Base-by-base conservation (phyloP, 169 alveolate genomes). In the Eimeria falciformis region DNA sequence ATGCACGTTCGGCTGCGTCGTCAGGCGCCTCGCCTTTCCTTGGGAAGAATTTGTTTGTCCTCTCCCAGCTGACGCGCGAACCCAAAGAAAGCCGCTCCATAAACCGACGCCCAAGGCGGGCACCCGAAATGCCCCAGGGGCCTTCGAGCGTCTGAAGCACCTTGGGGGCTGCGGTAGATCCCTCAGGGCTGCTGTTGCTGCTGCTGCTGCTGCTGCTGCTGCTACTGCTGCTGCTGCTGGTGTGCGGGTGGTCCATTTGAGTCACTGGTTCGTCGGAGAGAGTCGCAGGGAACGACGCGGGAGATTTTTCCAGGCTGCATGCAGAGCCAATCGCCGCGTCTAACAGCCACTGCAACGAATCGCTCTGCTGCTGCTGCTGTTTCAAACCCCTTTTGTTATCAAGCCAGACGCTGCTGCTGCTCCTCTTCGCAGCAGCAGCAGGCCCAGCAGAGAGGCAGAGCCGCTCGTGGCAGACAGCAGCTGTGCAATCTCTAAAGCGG, bases 1-100 rank as follows among this genome's bases (percentile, higher is more conserved):
- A 46, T 11, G 86, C 69, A 65, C 86, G 45, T 33, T 77, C 86
- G 23, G 86, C 85, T 47, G 86, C 86, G 7, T 77, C 86, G 69
- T 43, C 21, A 47, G 69, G 50, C 37, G 53, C 86, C 86, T 77
- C 86, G 27, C 86, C 50, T 25, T 21, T 7, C 14, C 23, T 7
- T 25, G 86, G 86, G 3, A 47, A 77, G 69, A 77, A 77, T 14
- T 40, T 65, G 62, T 12, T 17, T 65, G 69, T 68, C 47, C 86
- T 17, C 55, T 21, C 65, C 86, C 86, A 77, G 12, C 69, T 46
- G 17, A 77, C 86, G 12, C 7, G 23, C 33, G 29, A 12, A 25
- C 86, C 86, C 3, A 77, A 29, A 11, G 86, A 46, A 4, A 77
- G 86, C 21, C 69, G 86, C 68, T 46, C 23, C n/a, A 33, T 21